A percentile compares a stretch with the other conserved stretches of the same genome.
Conservation (phyloP, 2,329 filamentous ascomycete genomes). For the Aureobasidium leucospermi region DNA sequence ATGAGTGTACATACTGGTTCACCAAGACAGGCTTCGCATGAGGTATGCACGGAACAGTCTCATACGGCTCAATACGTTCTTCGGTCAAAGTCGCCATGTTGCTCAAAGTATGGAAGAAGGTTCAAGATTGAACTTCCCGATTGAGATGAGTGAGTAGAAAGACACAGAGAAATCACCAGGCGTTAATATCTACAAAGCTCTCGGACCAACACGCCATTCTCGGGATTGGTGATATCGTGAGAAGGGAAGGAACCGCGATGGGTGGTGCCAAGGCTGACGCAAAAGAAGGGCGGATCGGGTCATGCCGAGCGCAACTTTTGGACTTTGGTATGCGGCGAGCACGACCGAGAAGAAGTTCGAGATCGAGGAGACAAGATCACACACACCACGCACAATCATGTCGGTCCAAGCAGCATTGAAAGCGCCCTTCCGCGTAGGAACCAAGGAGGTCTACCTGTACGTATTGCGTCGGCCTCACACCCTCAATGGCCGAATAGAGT, state of each 20-base stretch:
- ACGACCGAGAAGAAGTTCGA: neutral
- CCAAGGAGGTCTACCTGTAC: conserved; percentile 31
- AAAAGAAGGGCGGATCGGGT: neutral
- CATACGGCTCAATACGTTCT: conserved; percentile 3
- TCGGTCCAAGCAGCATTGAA: neutral
- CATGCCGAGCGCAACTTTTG: neutral
- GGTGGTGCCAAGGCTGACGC: neutral
- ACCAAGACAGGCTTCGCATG: conserved; percentile 12
- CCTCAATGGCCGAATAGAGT: neutral
- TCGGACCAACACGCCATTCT: neutral
- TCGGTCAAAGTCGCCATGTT: neutral
- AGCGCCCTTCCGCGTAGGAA: conserved; percentile 26
- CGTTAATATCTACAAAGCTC: neutral
- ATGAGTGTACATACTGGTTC: neutral
- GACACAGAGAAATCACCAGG: no score
- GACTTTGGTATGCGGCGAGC: conserved; percentile 11
- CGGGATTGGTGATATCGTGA: neutral
- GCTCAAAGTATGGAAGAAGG: no score
- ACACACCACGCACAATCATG: neutral
- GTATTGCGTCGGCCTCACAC: conserved; percentile 6
- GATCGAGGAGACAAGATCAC: neutral
- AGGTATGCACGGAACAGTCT: neutral
- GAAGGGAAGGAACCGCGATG: neutral
- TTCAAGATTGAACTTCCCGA: no score
- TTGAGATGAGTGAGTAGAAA: no score